These are phyloP conservation scores for Iris pallida DNA, from an alignment of 116 monocot genomes.

Conservation along the genomic window DNA sequence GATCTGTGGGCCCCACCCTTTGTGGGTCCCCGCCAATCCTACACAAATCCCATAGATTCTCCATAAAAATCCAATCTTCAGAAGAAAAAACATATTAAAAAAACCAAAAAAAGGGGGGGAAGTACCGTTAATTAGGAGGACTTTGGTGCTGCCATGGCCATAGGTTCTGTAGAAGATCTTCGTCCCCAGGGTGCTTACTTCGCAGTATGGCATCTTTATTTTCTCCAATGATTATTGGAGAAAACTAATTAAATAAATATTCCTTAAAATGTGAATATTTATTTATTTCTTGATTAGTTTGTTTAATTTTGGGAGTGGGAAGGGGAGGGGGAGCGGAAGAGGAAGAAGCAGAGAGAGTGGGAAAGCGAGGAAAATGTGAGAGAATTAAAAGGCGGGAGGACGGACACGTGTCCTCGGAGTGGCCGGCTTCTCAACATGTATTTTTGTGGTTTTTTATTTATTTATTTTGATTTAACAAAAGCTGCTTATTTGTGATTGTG, in stretches of 20 bases:
- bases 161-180: conserved; percentile 44
- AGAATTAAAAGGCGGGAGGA: too few relatives aligned
- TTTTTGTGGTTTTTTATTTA: too few relatives aligned
- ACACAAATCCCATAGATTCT: conserved; percentile 6
- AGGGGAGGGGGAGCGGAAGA: background rate
- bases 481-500: too few relatives aligned
- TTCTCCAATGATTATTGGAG: background rate
- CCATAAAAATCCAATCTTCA: conserved; percentile 10
- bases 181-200: conserved; percentile 16
- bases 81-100: background rate
- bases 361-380: too few relatives aligned
- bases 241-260: background rate
- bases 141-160: conserved; percentile 46
- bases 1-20: conserved; percentile 92
- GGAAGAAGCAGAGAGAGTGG: background rate
- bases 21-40: conserved; percentile 95
- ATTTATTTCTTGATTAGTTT: background rate
- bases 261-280: background rate
- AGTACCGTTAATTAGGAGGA: conserved; percentile 48
- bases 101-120: background rate
- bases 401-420: too few relatives aligned
- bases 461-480: too few relatives aligned
- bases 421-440: too few relatives aligned
- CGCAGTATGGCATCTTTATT: conserved; percentile 21
- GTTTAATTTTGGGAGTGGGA: background rate